phyloP scores from a whole-genome alignment of 495 filamentous ascomycete species.

The Achaetomiella virescens region DNA sequence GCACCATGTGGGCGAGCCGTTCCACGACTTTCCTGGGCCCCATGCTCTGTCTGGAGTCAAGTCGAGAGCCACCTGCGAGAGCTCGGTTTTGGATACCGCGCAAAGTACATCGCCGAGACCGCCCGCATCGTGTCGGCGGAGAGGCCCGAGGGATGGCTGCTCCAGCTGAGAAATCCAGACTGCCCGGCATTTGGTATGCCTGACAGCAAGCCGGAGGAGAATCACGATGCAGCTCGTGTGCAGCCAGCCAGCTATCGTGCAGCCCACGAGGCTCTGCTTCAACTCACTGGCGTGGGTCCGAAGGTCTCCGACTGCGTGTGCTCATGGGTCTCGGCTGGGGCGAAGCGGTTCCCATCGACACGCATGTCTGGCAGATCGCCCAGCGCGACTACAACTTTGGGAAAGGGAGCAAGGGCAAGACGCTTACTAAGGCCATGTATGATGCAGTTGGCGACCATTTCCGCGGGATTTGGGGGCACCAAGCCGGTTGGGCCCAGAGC shows the following conservation, averaged over 20 bases:
- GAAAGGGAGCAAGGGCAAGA: conserved; percentile 68
- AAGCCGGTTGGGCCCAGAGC: conserved; percentile 96
- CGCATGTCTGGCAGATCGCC: conserved; percentile 98
- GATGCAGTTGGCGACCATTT: conserved; percentile 87
- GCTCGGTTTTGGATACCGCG: conserved; percentile 91
- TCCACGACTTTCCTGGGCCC: conserved; percentile 83
- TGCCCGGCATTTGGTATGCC: conserved; percentile 46
- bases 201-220: not conserved
- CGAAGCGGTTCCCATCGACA: conserved; percentile 92
- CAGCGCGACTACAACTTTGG: conserved; percentile 92
- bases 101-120: conserved; percentile 83
- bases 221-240: not conserved
- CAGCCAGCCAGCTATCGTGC: conserved; percentile 52
- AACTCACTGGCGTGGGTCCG: conserved; percentile 81
- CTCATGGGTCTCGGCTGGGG: conserved; percentile 97
- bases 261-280: conserved; percentile 75
- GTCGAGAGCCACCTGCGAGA: conserved; percentile 73
- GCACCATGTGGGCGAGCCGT: conserved; percentile 61
- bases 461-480: conserved; percentile 81
- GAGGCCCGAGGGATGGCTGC: conserved; percentile 67
- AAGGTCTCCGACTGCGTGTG: conserved; percentile 97
- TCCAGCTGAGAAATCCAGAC: conserved; percentile 68
- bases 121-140: conserved; percentile 66
- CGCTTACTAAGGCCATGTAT: conserved; percentile 81
- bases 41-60: conserved; percentile 58